phyloP scores from a whole-genome alignment of 2,329 filamentous ascomycete species.

The Zymoseptoria ardabiliae region DNA sequence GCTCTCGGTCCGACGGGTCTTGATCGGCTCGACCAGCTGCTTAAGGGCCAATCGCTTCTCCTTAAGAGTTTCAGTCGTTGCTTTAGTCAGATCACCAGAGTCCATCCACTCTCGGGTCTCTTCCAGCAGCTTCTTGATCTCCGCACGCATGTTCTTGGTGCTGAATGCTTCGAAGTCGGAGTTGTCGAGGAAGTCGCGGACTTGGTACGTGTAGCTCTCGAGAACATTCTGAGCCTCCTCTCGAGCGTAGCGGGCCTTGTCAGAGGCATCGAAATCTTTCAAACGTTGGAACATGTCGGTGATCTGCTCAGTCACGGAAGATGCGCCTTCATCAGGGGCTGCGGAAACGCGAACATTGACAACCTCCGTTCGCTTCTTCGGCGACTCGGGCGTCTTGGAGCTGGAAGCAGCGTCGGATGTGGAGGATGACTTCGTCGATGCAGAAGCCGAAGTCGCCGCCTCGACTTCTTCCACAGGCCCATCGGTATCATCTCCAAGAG shows the following conservation, averaged over 20 bases:
- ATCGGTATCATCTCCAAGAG: slow-evolving; percentile 52
- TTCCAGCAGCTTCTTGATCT: slow-evolving; percentile 61
- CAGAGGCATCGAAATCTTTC: slow-evolving; percentile 76
- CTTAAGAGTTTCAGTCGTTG: slow-evolving; percentile 66
- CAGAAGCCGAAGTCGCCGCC: slow-evolving; percentile 29
- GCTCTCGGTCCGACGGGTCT: slow-evolving; percentile 66
- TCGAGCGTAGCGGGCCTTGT: slow-evolving; percentile 65
- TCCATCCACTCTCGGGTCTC: slow-evolving; percentile 85
- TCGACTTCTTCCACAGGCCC: slow-evolving; percentile 35
- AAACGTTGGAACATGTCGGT: slow-evolving; percentile 58
- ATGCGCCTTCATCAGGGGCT: slow-evolving; percentile 43
- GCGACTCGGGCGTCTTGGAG: slow-evolving; percentile 33
- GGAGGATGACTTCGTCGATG: slow-evolving; percentile 30
- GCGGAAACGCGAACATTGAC: slow-evolving; percentile 45
- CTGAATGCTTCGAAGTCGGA: slow-evolving; percentile 66
- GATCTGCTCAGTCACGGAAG: slow-evolving; percentile 54
- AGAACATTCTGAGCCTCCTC: slow-evolving; percentile 88
- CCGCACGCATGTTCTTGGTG: slow-evolving; percentile 58
- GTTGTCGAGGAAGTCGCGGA: slow-evolving; percentile 73
- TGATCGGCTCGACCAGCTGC: slow-evolving; percentile 68
- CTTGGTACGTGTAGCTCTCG: slow-evolving; percentile 87
- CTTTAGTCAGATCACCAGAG: slow-evolving; percentile 60
- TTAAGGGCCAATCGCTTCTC: slow-evolving; percentile 69
- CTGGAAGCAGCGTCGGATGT: slow-evolving; percentile 40
- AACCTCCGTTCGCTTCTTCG: slow-evolving; percentile 46